These are phyloP conservation scores for Fragaria ananassa DNA, from an alignment of 306 rosid species.

Conservation along the genomic window DNA sequence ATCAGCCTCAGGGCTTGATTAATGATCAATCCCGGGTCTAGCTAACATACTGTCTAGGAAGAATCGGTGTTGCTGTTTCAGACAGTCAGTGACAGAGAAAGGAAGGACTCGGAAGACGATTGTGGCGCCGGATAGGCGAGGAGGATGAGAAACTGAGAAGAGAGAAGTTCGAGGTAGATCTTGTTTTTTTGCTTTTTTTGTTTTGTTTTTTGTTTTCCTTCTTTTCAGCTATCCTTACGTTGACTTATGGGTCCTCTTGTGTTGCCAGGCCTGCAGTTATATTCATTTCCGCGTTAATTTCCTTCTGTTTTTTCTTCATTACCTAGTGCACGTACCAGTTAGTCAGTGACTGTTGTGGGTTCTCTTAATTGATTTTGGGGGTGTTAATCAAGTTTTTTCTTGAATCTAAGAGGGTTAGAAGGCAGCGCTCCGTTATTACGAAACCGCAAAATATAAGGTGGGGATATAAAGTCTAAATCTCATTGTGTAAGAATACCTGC, in stretches of 20 bases:
- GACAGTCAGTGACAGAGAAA: neutral
- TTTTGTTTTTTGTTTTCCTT: neutral
- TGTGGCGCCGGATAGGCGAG: neutral
- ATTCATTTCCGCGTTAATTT: too few relatives aligned
- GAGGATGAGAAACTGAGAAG: slow-evolving; percentile 31
- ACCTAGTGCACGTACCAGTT: too few relatives aligned
- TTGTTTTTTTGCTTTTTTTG: slow-evolving; percentile 27
- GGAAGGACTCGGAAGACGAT: neutral
- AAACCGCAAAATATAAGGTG: too few relatives aligned
- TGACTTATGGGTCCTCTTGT: neutral
- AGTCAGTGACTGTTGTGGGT: too few relatives aligned
- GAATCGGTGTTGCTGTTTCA: neutral
- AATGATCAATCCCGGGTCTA: neutral
- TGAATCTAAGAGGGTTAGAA: too few relatives aligned
- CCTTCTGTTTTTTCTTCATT: too few relatives aligned
- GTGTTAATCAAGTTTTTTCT: too few relatives aligned
- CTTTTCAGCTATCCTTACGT: slow-evolving; percentile 46
- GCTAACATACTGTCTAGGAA: neutral
- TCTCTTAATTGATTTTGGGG: too few relatives aligned
- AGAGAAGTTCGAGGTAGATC: slow-evolving; percentile 98
- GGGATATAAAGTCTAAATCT: too few relatives aligned
- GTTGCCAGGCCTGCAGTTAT: too few relatives aligned
- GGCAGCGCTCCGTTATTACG: too few relatives aligned
- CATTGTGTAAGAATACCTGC: too few relatives aligned
- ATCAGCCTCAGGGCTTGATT: neutral